Evolutionary conservation across 176 grass and related monocot species (phyloP).

Genomic region (Oryza meyeriana): DNA sequence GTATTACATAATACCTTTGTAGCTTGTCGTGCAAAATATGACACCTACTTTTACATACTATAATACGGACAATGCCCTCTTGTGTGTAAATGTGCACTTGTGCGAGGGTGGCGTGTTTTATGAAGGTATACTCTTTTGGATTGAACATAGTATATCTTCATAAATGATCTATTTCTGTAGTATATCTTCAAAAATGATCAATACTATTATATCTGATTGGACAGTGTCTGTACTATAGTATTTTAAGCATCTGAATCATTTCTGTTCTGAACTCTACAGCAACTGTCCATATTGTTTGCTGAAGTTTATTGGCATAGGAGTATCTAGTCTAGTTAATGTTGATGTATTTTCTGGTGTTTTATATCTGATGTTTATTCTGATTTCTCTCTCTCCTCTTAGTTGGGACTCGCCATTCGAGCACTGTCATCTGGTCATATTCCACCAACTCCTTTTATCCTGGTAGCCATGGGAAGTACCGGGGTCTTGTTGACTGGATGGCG

Average conservation of each 20-base stretch:
- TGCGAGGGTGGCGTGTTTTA: background rate
- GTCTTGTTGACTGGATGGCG: conserved; percentile 86
- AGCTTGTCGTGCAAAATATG: background rate
- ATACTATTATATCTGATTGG: background rate
- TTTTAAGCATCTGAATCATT: background rate
- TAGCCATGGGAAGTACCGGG: conserved; percentile 78
- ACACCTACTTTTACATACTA: background rate
- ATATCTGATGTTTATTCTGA: background rate
- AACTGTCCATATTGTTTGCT: background rate
- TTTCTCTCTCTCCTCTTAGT: conserved; percentile 33
- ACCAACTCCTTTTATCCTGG: conserved; percentile 65
- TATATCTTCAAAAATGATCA: background rate
- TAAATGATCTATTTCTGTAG: background rate
- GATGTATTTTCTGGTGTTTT: background rate
- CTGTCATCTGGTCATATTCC: conserved; percentile 68
- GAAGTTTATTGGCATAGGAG: background rate
- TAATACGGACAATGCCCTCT: background rate
- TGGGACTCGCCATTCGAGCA: conserved; percentile 79
- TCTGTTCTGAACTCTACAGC: conserved; percentile 16
- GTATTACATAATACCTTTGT: background rate
- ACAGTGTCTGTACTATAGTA: too few species aligned
- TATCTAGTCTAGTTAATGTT: conserved; percentile 3
- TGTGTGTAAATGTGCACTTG: background rate
- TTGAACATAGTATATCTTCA: background rate
- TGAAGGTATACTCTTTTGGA: background rate